Conservation (phyloP, 1,284 basidiomycete genomes). For the Heterobasidion annosum region DNA sequence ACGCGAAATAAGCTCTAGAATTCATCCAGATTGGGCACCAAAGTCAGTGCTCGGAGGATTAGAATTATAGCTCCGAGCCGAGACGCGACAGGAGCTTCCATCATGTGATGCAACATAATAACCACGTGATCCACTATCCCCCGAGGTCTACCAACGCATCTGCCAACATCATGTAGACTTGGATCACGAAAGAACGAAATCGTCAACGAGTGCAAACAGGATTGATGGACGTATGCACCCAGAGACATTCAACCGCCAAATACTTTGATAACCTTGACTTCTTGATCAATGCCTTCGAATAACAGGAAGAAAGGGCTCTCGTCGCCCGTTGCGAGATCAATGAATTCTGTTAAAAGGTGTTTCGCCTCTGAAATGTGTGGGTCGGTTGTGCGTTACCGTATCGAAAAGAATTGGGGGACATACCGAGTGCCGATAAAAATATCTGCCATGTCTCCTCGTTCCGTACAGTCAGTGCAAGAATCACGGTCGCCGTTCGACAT, state of each 20-base stretch:
- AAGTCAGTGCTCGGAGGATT: too few species aligned
- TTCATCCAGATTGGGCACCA: too few species aligned
- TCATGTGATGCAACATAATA: too few species aligned
- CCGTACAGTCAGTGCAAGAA: constrained; percentile 53
- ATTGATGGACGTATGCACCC: too few species aligned
- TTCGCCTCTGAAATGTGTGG: constrained; percentile 1
- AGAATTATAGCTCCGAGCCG: too few species aligned
- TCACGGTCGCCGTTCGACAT: constrained; percentile 19
- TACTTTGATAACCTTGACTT: constrained; percentile 1
- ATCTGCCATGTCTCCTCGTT: constrained; percentile 30
- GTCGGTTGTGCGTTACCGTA: background rate
- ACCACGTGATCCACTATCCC: too few species aligned
- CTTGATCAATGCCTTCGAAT: constrained; percentile 8
- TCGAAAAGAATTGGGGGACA: background rate
- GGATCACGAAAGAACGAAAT: too few species aligned
- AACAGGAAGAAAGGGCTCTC: constrained; percentile 5
- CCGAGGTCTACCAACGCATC: too few species aligned
- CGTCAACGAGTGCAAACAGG: too few species aligned
- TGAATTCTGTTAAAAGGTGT: constrained; percentile 2
- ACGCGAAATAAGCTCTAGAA: too few species aligned
- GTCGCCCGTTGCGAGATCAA: background rate
- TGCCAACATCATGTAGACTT: too few species aligned
- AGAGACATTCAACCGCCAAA: background rate
- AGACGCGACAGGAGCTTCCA: too few species aligned
- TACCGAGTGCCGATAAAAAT: constrained; percentile 22